A percentile compares a stretch with the other conserved stretches of the same genome.
Evolutionary conservation across 176 grass and related monocot genomes (phyloP).

Genomic region (Metroxylon sagu): DNA sequence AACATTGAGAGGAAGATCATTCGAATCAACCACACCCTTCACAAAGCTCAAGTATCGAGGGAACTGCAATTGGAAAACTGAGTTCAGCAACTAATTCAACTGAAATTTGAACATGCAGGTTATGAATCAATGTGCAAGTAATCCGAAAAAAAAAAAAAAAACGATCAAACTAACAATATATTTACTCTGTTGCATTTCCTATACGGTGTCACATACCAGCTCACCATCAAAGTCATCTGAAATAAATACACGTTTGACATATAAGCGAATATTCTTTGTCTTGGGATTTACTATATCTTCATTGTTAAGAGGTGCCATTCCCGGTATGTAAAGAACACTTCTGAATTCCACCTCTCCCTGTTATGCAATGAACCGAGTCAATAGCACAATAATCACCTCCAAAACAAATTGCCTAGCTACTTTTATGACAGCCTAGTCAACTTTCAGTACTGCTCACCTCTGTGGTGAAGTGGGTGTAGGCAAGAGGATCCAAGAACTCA

Average conservation of each 20-base stretch:
- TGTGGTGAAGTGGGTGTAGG: constrained; percentile 75
- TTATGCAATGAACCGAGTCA: background rate
- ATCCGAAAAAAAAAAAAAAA: background rate
- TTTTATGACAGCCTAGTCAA: background rate
- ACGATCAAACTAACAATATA: background rate
- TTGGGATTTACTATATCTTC: constrained; percentile 85
- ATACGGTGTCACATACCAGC: constrained; percentile 32
- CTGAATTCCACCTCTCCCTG: constrained; percentile 94
- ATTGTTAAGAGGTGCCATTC: constrained; percentile 83
- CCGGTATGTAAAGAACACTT: constrained; percentile 84
- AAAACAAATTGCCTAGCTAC: no score
- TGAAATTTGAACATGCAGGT: no score
- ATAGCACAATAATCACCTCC: no score
- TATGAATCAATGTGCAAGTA: background rate
- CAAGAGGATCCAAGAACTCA: constrained; percentile 82
- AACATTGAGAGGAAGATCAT: constrained; percentile 91
- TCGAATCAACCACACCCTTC: constrained; percentile 81
- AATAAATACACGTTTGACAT: constrained; percentile 92
- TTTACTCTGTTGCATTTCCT: no score
- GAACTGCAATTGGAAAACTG: constrained; percentile 41
- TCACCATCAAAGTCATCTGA: constrained; percentile 90
- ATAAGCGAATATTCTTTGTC: constrained; percentile 83
- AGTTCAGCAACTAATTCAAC: constrained; percentile 8
- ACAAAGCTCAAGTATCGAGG: constrained; percentile 94
- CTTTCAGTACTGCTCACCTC: constrained; percentile 36